A percentile compares a stretch with the other conserved stretches of the same genome.
Conservation (phyloP, 2,329 filamentous ascomycete genomes). For the Paecilomyces sp. region DNA sequence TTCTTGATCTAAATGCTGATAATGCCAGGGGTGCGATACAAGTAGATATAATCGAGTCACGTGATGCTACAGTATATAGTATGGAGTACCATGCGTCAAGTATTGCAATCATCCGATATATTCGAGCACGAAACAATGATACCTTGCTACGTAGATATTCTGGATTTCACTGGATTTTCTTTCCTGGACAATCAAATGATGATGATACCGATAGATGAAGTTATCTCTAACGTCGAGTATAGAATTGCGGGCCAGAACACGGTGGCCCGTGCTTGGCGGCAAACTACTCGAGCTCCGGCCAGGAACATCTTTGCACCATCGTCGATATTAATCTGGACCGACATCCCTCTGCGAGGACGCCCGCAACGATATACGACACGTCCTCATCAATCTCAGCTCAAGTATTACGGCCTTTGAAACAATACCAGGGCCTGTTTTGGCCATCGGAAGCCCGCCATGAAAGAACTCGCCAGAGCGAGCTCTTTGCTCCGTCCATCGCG, state of each 20-base stretch:
- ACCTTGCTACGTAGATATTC: no score
- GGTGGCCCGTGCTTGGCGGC: background rate
- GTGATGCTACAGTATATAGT: no score
- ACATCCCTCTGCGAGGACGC: background rate
- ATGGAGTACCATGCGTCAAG: no score
- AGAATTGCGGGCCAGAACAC: background rate
- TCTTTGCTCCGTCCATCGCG: conserved; percentile 13
- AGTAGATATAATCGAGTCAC: no score
- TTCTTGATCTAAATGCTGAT: no score
- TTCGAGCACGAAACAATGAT: no score
- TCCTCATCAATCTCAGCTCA: background rate
- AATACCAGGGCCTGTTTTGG: background rate
- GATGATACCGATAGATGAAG: no score
- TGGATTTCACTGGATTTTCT: no score
- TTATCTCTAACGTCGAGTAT: no score
- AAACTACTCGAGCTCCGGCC: background rate
- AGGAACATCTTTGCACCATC: background rate
- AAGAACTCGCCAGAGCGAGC: conserved; percentile 13
- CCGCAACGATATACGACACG: background rate
- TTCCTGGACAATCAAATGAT: no score
- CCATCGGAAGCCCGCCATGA: conserved; percentile 10
- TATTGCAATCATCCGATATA: no score
- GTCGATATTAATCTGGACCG: background rate
- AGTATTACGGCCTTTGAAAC: background rate
- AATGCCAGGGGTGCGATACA: no score